Conservation (phyloP, 768 basidiomycete genomes). For the Termitomyces sp. region DNA sequence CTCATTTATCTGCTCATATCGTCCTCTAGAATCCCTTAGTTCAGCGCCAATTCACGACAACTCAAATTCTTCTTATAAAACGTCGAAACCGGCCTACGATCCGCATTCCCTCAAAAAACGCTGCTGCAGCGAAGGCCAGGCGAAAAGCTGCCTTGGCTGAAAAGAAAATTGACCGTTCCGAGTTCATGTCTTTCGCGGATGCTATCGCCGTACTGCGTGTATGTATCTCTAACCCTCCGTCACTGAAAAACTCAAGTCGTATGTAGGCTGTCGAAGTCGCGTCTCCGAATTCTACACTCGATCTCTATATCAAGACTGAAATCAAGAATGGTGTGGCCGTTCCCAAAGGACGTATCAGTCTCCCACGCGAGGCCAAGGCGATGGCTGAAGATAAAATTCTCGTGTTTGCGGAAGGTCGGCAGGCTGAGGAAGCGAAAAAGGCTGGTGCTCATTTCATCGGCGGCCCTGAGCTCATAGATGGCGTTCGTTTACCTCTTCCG, state of each 20-base stretch:
- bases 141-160: conserved; percentile 49
- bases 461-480: conserved; percentile 83
- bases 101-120: conserved; percentile 63
- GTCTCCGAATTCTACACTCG: conserved; percentile 69
- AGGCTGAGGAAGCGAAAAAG: conserved; percentile 75
- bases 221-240: conserved; percentile 18
- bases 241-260: background rate
- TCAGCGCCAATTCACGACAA: conserved; percentile 51
- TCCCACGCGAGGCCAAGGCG: conserved; percentile 76
- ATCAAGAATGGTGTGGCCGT: conserved; percentile 75
- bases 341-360: conserved; percentile 83
- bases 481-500: conserved; percentile 42
- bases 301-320: conserved; percentile 75
- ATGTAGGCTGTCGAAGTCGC: conserved; percentile 78
- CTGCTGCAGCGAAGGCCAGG: conserved; percentile 57
- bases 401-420: conserved; percentile 88
- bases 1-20: background rate
- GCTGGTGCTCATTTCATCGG: conserved; percentile 92
- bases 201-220: conserved; percentile 72
- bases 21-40: conserved; percentile 6
- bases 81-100: conserved; percentile 45
- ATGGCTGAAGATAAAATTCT: conserved; percentile 71
- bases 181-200: conserved; percentile 60
- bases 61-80: conserved; percentile 37
- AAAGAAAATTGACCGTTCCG: conserved; percentile 52